phyloP scores from a whole-genome alignment of 106 monocot genomes.

The Amphibolis antarctica region DNA sequence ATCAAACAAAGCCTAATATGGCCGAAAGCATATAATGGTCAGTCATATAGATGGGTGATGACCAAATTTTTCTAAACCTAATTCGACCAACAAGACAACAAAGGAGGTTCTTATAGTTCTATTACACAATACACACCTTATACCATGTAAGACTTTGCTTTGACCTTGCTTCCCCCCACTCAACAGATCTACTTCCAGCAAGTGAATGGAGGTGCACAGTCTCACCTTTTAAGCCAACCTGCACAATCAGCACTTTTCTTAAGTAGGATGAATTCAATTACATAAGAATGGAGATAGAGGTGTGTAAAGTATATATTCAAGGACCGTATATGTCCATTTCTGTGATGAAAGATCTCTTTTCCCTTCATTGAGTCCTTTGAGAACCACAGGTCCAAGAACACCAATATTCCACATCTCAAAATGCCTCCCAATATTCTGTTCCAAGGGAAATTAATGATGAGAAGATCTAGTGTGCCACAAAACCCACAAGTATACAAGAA shows the following conservation, averaged over 20 bases:
- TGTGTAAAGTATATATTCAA: not conserved
- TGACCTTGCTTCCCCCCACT: slow-evolving; percentile 44
- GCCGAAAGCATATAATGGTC: not conserved
- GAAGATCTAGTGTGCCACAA: not conserved
- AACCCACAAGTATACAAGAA: not conserved
- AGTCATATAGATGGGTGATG: not conserved
- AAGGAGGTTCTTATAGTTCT: not conserved
- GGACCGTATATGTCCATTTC: slow-evolving; percentile 37
- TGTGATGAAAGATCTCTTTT: slow-evolving; percentile 46
- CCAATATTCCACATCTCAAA: slow-evolving; percentile 68
- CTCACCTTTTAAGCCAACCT: slow-evolving; percentile 69
- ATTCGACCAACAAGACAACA: not conserved
- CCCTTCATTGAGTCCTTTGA: slow-evolving; percentile 47
- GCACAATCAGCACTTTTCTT: not conserved
- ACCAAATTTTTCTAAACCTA: not conserved
- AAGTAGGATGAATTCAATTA: not conserved
- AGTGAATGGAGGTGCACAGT: slow-evolving; percentile 39
- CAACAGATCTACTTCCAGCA: slow-evolving; percentile 48
- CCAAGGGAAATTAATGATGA: not conserved
- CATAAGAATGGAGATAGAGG: not conserved
- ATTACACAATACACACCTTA: slow-evolving; percentile 31
- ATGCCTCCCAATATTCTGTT: slow-evolving; percentile 49
- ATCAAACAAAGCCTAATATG: slow-evolving; percentile 50
- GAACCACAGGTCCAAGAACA: slow-evolving; percentile 56
- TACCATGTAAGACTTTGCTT: slow-evolving; percentile 55